These are phyloP conservation scores for Darksidea phi DNA, from an alignment of 495 filamentous ascomycete species.

Conservation along the genomic window DNA sequence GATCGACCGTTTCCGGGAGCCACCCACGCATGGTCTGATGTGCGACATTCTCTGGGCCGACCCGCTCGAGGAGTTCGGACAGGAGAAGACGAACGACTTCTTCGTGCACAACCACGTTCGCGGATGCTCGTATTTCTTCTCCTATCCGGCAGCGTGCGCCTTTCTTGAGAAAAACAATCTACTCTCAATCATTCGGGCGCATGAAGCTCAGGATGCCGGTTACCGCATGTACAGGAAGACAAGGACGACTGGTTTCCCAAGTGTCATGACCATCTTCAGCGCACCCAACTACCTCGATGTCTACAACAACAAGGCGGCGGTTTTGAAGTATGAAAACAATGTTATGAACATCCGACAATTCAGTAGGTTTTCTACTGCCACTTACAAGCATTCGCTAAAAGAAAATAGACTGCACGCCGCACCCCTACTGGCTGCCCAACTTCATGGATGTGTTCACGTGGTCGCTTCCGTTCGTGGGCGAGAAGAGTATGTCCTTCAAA, in stretches of 20 bases:
- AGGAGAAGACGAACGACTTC: constrained; percentile 95
- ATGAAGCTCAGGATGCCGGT: constrained; percentile 97
- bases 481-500: constrained; percentile 62
- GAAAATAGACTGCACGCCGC: constrained; percentile 77
- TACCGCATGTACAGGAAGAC: constrained; percentile 99
- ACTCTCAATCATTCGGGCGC: constrained; percentile 95
- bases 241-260: constrained; percentile 94
- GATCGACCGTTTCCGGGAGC: constrained; percentile 98
- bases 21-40: constrained; percentile 96
- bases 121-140: constrained; percentile 99
- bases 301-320: constrained; percentile 99
- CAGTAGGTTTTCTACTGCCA: constrained; percentile 47
- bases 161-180: constrained; percentile 99
- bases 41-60: constrained; percentile 99
- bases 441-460: constrained; percentile 99
- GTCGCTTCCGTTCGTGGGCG: constrained; percentile 97
- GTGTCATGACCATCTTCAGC: constrained; percentile 99
- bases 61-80: constrained; percentile 97
- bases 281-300: constrained; percentile 98
- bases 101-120: constrained; percentile 98
- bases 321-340: constrained; percentile 99
- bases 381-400: neutral
- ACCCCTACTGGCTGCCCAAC: constrained; percentile 98
- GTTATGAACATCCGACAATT: constrained; percentile 99
- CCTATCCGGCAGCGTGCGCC: constrained; percentile 94